A percentile compares a stretch with the other conserved stretches of the same genome.
These are phyloP conservation scores for Candida easanensis DNA, from an alignment of 805 yeast species.

Conservation along the genomic window DNA sequence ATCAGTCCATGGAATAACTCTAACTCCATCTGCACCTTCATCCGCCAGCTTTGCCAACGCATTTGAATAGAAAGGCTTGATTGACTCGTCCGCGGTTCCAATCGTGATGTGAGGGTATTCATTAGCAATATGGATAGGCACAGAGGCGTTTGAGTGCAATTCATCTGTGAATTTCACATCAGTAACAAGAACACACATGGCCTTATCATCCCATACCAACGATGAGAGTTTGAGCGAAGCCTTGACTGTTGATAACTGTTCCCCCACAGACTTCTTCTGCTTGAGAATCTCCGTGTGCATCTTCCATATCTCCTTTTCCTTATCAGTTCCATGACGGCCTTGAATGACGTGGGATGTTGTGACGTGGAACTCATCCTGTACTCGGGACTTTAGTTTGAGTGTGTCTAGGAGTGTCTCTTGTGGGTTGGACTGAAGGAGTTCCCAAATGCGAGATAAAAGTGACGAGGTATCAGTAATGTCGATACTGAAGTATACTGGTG, in stretches of 20 bases:
- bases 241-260: slow-evolving; percentile 5
- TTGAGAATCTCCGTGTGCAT: slow-evolving; percentile 19
- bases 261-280: not conserved
- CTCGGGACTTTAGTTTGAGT: slow-evolving; percentile 33
- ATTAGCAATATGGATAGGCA: slow-evolving; percentile 36
- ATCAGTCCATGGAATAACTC: slow-evolving; percentile 12
- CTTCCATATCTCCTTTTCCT: slow-evolving; percentile 29
- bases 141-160: slow-evolving; percentile 2
- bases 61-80: slow-evolving; percentile 55
- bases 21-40: slow-evolving; percentile 7
- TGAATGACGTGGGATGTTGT: slow-evolving; percentile 54
- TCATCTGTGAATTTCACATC: slow-evolving; percentile 13
- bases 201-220: slow-evolving; percentile 48
- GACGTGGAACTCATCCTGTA: slow-evolving; percentile 61
- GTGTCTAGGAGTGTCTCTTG: slow-evolving; percentile 2
- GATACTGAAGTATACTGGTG: slow-evolving; percentile 48
- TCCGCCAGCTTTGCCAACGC: slow-evolving; percentile 27
- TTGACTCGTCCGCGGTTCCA: slow-evolving; percentile 48
- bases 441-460: not conserved
- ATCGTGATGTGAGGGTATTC: slow-evolving; percentile 67
- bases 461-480: slow-evolving; percentile 26
- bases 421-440: not conserved
- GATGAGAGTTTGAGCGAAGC: slow-evolving; percentile 42
- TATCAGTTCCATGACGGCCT: slow-evolving; percentile 29
- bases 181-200: slow-evolving; percentile 54